Evolutionary conservation across 2,329 filamentous ascomycete species (phyloP).

Genomic region (Microdochium trichocladiopsis): DNA sequence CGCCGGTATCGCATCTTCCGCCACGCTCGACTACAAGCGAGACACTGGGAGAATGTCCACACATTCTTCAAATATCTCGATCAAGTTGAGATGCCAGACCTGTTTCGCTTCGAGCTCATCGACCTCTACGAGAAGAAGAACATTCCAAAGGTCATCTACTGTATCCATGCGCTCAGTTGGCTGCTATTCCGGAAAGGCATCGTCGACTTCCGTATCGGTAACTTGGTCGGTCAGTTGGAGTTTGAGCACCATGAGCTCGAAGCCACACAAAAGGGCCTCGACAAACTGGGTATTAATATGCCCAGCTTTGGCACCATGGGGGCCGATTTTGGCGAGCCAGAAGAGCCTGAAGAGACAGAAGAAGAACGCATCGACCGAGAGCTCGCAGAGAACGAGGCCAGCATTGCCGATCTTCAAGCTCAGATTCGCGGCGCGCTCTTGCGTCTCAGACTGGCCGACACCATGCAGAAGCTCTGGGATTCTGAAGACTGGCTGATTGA

Average conservation of each 20-base stretch:
- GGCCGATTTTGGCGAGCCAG: conserved; percentile 79
- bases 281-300: conserved; percentile 92
- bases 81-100: conserved; percentile 84
- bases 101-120: conserved; percentile 95
- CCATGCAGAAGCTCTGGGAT: conserved; percentile 89
- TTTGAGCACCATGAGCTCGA: conserved; percentile 98
- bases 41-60: conserved; percentile 96
- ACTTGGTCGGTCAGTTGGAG: conserved; percentile 90
- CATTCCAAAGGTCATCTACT: conserved; percentile 98
- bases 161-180: conserved; percentile 95
- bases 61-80: conserved; percentile 92
- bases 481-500: conserved; percentile 71
- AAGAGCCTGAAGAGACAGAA: conserved; percentile 79
- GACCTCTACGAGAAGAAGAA: conserved; percentile 99
- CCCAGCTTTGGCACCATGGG: conserved; percentile 97
- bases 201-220: conserved; percentile 92
- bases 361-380: conserved; percentile 83
- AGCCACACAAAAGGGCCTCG: conserved; percentile 91
- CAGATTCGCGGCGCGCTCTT: conserved; percentile 77
- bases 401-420: conserved; percentile 75
- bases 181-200: conserved; percentile 93
- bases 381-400: conserved; percentile 65
- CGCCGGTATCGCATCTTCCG: conserved; percentile 77
- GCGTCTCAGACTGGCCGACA: conserved; percentile 67
- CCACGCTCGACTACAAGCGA: conserved; percentile 77